A percentile compares a stretch with the other conserved stretches of the same genome.
Evolutionary conservation across 371 early-diverging fungal genomes (phyloP).

Genomic region (Mucor indicus): DNA sequence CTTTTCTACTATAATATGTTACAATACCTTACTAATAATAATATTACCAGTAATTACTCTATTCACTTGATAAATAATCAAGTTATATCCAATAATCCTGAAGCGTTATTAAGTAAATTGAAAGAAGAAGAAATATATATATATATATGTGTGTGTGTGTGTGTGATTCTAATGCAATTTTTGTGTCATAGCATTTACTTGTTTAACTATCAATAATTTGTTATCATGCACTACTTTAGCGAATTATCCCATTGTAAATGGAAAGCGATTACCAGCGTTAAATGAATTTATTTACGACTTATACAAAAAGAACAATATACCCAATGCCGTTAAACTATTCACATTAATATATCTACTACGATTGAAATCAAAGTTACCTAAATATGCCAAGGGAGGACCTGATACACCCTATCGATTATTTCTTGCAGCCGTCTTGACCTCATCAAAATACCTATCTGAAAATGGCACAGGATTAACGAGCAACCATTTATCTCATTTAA

Average conservation of each 20-base stretch:
- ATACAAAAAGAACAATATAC: constrained; percentile 1
- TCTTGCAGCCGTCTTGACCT: constrained; percentile 58
- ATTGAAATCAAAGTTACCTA: constrained; percentile 51
- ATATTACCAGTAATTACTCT: too few relatives aligned
- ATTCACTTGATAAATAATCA: too few relatives aligned
- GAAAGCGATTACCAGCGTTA: constrained; percentile 13
- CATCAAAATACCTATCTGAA: constrained; percentile 44
- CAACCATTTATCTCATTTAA: constrained; percentile 39
- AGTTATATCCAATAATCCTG: constrained; percentile 15
- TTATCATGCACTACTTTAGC: constrained; percentile 4
- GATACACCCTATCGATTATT: constrained; percentile 70
- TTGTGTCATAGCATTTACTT: constrained; percentile 12
- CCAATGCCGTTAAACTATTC: constrained; percentile 19
- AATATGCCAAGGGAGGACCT: constrained; percentile 52
- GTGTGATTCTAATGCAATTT: not conserved
- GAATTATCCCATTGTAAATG: constrained; percentile 1
- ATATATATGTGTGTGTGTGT: not conserved
- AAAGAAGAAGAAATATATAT: not conserved
- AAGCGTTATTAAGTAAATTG: constrained; percentile 13
- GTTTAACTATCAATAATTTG: constrained; percentile 8
- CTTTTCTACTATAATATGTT: not conserved
- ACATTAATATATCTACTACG: constrained; percentile 61
- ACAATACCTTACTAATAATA: too few relatives aligned
- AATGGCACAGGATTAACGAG: constrained; percentile 21
- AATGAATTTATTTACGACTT: constrained; percentile 9